phyloP scores from a whole-genome alignment of 495 filamentous ascomycete species.

The Aspergillus biplanus region DNA sequence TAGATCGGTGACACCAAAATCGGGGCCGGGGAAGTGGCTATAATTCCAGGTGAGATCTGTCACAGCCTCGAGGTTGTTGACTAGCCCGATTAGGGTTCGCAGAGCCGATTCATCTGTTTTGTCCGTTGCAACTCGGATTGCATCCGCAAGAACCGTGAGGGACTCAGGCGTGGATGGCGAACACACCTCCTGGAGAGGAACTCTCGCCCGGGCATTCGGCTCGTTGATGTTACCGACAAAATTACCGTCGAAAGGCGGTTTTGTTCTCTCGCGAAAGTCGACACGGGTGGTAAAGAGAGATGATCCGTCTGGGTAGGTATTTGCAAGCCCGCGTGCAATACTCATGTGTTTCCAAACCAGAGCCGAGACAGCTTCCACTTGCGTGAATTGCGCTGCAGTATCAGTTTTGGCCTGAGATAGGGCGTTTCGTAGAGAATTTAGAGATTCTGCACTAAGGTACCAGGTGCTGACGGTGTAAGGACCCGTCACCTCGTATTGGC shows the following conservation, averaged over 20 bases:
- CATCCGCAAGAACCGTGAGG: slow-evolving; percentile 14
- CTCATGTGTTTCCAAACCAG: slow-evolving; percentile 20
- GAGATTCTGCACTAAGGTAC: slow-evolving; percentile 11
- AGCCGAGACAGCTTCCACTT: slow-evolving; percentile 19
- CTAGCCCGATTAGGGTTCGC: slow-evolving; percentile 14
- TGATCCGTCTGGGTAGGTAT: slow-evolving; percentile 3
- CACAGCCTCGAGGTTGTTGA: slow-evolving; percentile 13
- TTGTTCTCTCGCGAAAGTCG: slow-evolving; percentile 18
- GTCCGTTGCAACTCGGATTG: slow-evolving; percentile 16
- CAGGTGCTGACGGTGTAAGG: slow-evolving; percentile 20
- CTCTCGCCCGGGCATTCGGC: slow-evolving; percentile 13
- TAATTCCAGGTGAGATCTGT: slow-evolving; percentile 20
- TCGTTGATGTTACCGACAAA: slow-evolving; percentile 20
- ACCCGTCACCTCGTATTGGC: slow-evolving; percentile 11
- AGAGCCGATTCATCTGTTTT: slow-evolving; percentile 7
- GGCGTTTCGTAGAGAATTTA: slow-evolving; percentile 5
- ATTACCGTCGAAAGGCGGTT: slow-evolving; percentile 7
- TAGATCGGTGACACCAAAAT: slow-evolving; percentile 17
- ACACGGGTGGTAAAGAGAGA: slow-evolving; percentile 18
- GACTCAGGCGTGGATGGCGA: slow-evolving; percentile 5
- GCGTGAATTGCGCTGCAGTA: slow-evolving; percentile 14
- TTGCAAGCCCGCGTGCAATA: slow-evolving; percentile 12
- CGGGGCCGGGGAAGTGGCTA: slow-evolving; percentile 17
- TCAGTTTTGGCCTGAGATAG: slow-evolving; percentile 8
- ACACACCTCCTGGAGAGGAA: slow-evolving; percentile 13